These are phyloP conservation scores for Aspergillus melleus DNA, from an alignment of 2,329 filamentous ascomycete genomes.

Conservation along the genomic window DNA sequence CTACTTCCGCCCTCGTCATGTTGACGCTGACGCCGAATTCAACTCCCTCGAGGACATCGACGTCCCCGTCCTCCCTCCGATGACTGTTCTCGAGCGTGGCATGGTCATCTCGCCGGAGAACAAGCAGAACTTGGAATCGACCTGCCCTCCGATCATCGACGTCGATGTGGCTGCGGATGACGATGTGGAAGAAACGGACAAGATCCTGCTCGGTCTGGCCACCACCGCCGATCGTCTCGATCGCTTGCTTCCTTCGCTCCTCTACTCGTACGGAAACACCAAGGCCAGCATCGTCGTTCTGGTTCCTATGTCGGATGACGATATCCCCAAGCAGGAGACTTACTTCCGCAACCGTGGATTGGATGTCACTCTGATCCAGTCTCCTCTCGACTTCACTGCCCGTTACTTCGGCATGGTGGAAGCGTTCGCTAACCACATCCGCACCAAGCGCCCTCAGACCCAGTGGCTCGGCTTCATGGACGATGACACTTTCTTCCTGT, in stretches of 20 bases:
- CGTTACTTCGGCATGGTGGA: conserved; percentile 46
- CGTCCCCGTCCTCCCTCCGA: conserved; percentile 39
- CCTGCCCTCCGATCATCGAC: conserved; percentile 42
- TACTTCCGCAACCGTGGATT: conserved; percentile 45
- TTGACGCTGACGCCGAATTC: conserved; percentile 39
- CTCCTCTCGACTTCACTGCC: conserved; percentile 43
- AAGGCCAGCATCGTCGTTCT: conserved; percentile 43
- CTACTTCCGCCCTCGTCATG: conserved; percentile 42
- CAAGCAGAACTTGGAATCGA: conserved; percentile 26
- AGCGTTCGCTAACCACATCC: conserved; percentile 41
- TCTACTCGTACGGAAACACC: conserved; percentile 44
- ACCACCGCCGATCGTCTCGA: conserved; percentile 46
- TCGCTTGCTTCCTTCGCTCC: conserved; percentile 40
- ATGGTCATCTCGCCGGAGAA: conserved; percentile 38
- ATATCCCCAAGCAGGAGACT: conserved; percentile 40
- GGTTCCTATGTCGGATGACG: conserved; percentile 42
- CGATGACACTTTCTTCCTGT: conserved; percentile 47
- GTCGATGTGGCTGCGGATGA: conserved; percentile 42
- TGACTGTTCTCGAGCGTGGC: conserved; percentile 40
- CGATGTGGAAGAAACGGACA: conserved; percentile 41
- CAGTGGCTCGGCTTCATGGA: conserved; percentile 46
- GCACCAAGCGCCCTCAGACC: conserved; percentile 40
- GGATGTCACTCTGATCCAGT: conserved; percentile 40
- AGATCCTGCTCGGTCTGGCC: conserved; percentile 44
- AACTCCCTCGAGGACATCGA: conserved; percentile 39